These are phyloP conservation scores for Amanita rimosa DNA, from an alignment of 768 basidiomycete genomes.

Conservation along the genomic window DNA sequence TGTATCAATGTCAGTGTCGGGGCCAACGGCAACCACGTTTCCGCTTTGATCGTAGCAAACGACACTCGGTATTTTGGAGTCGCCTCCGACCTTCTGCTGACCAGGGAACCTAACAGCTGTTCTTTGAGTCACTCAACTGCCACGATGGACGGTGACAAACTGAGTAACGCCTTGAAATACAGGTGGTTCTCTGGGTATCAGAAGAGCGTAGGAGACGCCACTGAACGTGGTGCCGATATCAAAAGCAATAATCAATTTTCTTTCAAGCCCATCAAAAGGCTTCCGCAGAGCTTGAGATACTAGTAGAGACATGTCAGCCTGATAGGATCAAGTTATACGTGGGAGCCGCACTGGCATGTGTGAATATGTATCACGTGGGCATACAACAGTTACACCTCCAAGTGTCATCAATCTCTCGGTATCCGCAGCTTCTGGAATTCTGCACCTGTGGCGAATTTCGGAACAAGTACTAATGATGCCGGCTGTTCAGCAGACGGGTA, in stretches of 20 bases:
- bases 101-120: neutral
- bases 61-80: constrained; percentile 5
- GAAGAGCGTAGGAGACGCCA: constrained; percentile 24
- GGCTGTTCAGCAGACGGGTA: too few species aligned
- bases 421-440: too few species aligned
- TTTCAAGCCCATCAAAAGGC: constrained; percentile 25
- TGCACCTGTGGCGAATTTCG: too few species aligned
- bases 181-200: constrained; percentile 21
- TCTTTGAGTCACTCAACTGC: constrained; percentile 1
- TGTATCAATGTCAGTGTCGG: constrained; percentile 1
- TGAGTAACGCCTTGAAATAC: constrained; percentile 26
- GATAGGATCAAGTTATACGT: too few species aligned
- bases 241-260: constrained; percentile 36
- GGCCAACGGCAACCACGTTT: constrained; percentile 2
- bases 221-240: constrained; percentile 43
- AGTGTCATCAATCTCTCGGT: too few species aligned
- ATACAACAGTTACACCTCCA: too few species aligned
- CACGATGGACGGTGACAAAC: constrained; percentile 11
- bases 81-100: neutral
- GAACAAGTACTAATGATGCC: too few species aligned
- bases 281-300: constrained; percentile 15
- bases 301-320: neutral
- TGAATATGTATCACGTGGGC: too few species aligned
- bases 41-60: constrained; percentile 5
- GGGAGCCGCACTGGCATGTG: too few species aligned